These are phyloP conservation scores for Trichoderma hamatum DNA, from an alignment of 2,329 filamentous ascomycete species.

Conservation along the genomic window DNA sequence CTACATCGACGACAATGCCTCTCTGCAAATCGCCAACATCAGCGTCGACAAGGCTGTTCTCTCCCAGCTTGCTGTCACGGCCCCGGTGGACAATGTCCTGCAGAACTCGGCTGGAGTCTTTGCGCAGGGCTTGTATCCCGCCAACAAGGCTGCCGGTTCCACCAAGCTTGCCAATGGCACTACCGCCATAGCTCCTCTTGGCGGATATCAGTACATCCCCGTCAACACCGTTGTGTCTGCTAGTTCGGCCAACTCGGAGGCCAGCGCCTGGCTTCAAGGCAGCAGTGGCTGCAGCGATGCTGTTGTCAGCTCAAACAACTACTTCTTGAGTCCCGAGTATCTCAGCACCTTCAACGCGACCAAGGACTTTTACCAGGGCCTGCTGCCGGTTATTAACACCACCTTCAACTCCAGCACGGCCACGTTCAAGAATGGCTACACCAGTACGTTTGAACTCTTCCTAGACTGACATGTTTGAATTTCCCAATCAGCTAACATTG, in stretches of 20 bases:
- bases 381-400: slow-evolving; percentile 58
- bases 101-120: slow-evolving; percentile 80
- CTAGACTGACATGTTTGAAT: not conserved
- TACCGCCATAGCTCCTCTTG: slow-evolving; percentile 66
- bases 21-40: slow-evolving; percentile 63
- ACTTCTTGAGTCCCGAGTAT: slow-evolving; percentile 55
- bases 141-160: slow-evolving; percentile 55
- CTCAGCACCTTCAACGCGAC: slow-evolving; percentile 51
- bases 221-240: slow-evolving; percentile 64
- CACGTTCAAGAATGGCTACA: slow-evolving; percentile 63
- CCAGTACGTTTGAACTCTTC: slow-evolving; percentile 50
- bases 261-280: slow-evolving; percentile 62
- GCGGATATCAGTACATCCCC: slow-evolving; percentile 84
- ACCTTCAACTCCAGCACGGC: slow-evolving; percentile 52
- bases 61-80: slow-evolving; percentile 70
- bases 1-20: slow-evolving; percentile 67
- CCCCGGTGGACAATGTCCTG: slow-evolving; percentile 76
- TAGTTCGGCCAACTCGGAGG: slow-evolving; percentile 58
- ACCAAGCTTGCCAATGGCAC: slow-evolving; percentile 73
- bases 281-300: slow-evolving; percentile 59
- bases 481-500: not conserved
- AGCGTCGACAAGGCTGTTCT: slow-evolving; percentile 66
- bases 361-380: slow-evolving; percentile 59
- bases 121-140: slow-evolving; percentile 85
- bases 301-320: slow-evolving; percentile 58